Evolutionary conservation across 2,329 filamentous ascomycete species (phyloP).

Genomic region (Teratosphaeria epicoccoides): DNA sequence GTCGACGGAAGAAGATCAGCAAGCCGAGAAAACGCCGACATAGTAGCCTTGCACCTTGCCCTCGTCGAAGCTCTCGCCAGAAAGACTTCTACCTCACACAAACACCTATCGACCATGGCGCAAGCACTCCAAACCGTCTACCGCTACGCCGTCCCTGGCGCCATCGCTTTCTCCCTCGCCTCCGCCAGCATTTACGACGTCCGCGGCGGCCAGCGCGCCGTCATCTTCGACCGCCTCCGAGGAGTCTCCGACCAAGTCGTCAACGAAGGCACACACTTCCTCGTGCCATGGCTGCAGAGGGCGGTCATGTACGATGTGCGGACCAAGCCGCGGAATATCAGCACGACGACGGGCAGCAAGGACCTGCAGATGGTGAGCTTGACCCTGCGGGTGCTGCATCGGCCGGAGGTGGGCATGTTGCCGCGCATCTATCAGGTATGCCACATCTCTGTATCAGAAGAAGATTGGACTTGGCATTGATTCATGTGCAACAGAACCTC

Average conservation of each 20-base stretch:
- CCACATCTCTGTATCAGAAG: background rate
- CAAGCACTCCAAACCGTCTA: conserved; percentile 53
- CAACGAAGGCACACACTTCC: conserved; percentile 94
- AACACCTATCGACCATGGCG: conserved; percentile 15
- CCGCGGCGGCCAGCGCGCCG: conserved; percentile 82
- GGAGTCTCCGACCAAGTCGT: conserved; percentile 89
- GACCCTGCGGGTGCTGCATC: conserved; percentile 87
- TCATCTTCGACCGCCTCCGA: conserved; percentile 90
- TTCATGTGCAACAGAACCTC: conserved; percentile 59
- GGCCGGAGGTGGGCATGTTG: conserved; percentile 82
- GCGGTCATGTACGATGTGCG: conserved; percentile 94
- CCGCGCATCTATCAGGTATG: conserved; percentile 97
- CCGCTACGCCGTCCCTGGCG: conserved; percentile 61
- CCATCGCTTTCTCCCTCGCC: conserved; percentile 55
- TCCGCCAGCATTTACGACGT: conserved; percentile 92
- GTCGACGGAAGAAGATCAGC: background rate
- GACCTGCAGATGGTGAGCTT: conserved; percentile 99
- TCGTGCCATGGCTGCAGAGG: conserved; percentile 90
- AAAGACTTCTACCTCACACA: background rate
- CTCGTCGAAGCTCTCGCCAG: background rate
- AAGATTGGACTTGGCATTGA: background rate
- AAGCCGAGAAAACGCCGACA: background rate
- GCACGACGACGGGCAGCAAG: conserved; percentile 95
- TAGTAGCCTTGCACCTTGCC: background rate
- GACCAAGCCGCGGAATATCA: conserved; percentile 94